Conservation (phyloP, 352 stramenopile genomes). For the Blastocystis sp. region DNA sequence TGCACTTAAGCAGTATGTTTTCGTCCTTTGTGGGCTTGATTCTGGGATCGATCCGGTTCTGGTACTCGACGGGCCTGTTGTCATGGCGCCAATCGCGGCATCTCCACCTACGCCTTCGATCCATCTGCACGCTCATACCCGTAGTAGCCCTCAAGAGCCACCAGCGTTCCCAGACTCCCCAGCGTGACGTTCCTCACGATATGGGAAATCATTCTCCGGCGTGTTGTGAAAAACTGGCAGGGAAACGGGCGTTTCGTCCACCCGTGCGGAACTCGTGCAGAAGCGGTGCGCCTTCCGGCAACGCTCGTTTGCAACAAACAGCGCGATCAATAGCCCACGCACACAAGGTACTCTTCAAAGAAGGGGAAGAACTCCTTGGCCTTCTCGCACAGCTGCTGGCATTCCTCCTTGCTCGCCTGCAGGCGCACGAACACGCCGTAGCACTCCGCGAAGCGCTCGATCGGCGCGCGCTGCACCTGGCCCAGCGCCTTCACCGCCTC, state of each 20-base stretch:
- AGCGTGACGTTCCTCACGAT: background rate
- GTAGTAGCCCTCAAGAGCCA: slow-evolving; percentile 34
- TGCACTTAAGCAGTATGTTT: slow-evolving; percentile 4
- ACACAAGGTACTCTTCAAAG: slow-evolving; percentile 24
- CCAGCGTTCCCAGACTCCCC: slow-evolving; percentile 3
- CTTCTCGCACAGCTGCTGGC: background rate
- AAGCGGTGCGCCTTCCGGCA: background rate
- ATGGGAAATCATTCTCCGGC: background rate
- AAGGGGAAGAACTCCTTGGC: slow-evolving; percentile 28
- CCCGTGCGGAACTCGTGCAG: background rate
- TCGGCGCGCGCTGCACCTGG: background rate
- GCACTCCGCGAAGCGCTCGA: slow-evolving; percentile 20
- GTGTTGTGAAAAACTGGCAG: too few relatives aligned
- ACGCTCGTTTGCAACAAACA: slow-evolving; percentile 5
- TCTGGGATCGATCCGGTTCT: slow-evolving; percentile 27
- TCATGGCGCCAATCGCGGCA: slow-evolving; percentile 47
- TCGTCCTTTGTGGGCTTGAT: slow-evolving; percentile 49
- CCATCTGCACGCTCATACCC: background rate
- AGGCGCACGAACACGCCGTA: slow-evolving; percentile 17
- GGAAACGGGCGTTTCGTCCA: too few relatives aligned
- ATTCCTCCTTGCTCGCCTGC: background rate
- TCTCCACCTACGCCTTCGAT: background rate
- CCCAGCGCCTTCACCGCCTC: background rate
- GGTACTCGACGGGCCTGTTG: slow-evolving; percentile 17
- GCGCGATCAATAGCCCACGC: background rate